Evolutionary conservation across 768 basidiomycete genomes (phyloP), one percentile per base, ranked within the genome.

Genomic region (Boletus pseudo-olivaceus): DNA sequence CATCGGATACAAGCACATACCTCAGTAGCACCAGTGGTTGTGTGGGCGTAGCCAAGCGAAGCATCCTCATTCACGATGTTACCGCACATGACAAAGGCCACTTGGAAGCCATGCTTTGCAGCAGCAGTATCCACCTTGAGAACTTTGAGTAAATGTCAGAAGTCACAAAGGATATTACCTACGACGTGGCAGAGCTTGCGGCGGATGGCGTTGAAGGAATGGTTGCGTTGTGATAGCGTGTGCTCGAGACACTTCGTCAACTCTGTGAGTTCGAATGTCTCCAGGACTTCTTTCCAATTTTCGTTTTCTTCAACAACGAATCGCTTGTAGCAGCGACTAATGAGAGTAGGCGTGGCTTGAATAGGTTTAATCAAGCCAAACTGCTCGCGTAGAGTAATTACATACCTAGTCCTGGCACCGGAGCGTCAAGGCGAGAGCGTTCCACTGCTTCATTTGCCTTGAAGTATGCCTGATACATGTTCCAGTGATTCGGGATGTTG

Each of bases 41-140:
- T 51, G 19, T 56, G 45, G 1, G 19, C 4, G 19, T 40, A 47
- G 2, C 34, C 45, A 15, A 52, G n/a, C 2, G 29, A 47, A 1
- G 19, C 2, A 6, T 56, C 55, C 15, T 56, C 39, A 42, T 52
- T 56, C 7, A 56, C 26, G 7, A 40, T 15, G 3, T 47, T 56
- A 2, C 55, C 40, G 29, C 50, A 52, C 33, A 56, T 51, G 3
- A 56, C 34, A 8, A 56, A 1, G 5, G 34, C 45, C 5, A 27
- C 34, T n/a, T 56, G 7, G 8, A 56, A 56, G 1, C 50, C 44
- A 11, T 56, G 45, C 40, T 47, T 46, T 11, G 19, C 19, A 26
- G 49, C 14, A 1, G 44, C 49, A 26, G 41, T 10, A 17, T 42
- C 41, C 1, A 7, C 23, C 41, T 42, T 14, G 4, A 42, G 23